These are phyloP conservation scores for Blastobotrys aristatus DNA, from an alignment of 1,139 yeast species.

Conservation along the genomic window DNA sequence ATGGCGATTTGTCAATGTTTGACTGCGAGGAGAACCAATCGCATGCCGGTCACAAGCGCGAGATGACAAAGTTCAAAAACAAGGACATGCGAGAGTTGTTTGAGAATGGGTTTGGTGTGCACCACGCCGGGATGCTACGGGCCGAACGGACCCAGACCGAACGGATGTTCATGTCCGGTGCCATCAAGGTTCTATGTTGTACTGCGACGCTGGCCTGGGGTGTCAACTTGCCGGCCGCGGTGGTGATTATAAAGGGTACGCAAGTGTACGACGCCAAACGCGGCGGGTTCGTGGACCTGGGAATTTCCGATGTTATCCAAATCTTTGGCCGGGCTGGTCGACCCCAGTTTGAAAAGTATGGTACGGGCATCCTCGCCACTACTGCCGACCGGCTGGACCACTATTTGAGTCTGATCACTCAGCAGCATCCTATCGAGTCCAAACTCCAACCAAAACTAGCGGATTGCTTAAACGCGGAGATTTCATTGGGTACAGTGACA, in stretches of 20 bases:
- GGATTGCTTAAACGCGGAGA: conserved; percentile 94
- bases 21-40: conserved; percentile 52
- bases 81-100: conserved; percentile 80
- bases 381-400: conserved; percentile 78
- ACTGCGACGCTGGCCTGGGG: conserved; percentile 99
- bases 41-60: conserved; percentile 51
- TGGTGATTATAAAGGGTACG: conserved; percentile 93
- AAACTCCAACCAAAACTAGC: conserved; percentile 69
- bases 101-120: conserved; percentile 81
- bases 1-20: conserved; percentile 50
- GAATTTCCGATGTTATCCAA: conserved; percentile 94
- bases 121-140: conserved; percentile 96
- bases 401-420: conserved; percentile 79
- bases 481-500: conserved; percentile 91
- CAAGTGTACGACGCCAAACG: conserved; percentile 91
- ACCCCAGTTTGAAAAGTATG: conserved; percentile 90
- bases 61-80: conserved; percentile 68
- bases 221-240: conserved; percentile 97
- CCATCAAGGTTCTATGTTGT: conserved; percentile 85
- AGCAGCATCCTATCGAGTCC: conserved; percentile 96
- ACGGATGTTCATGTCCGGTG: conserved; percentile 78
- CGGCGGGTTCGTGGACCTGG: conserved; percentile 91
- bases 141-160: conserved; percentile 88
- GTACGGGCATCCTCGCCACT: conserved; percentile 89
- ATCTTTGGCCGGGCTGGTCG: conserved; percentile 99